These are phyloP conservation scores for Shiraia bambusicola DNA, from an alignment of 2,329 filamentous ascomycete species.

Conservation along the genomic window DNA sequence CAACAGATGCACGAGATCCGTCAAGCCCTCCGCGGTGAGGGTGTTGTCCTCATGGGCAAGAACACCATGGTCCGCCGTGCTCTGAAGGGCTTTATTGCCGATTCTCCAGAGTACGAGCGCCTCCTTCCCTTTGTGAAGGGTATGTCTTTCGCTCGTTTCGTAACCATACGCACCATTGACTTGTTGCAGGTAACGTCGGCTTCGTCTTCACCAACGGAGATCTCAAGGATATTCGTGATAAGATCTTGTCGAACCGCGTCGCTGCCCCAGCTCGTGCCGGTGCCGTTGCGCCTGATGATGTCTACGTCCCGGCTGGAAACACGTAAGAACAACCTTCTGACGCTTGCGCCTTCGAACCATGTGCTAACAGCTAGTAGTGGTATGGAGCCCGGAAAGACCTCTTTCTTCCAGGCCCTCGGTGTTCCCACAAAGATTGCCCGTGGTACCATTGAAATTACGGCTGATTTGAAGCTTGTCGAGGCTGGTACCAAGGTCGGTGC, in stretches of 20 bases:
- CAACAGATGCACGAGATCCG: slow-evolving; percentile 99
- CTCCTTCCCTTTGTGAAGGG: slow-evolving; percentile 92
- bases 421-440: slow-evolving; percentile 99
- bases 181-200: slow-evolving; percentile 75
- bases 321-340: slow-evolving; percentile 52
- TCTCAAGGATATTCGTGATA: slow-evolving; percentile 87
- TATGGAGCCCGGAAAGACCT: slow-evolving; percentile 99
- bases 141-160: slow-evolving; percentile 30
- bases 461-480: slow-evolving; percentile 97
- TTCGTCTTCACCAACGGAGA: slow-evolving; percentile 99
- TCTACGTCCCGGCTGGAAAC: slow-evolving; percentile 96
- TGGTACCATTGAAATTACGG: slow-evolving; percentile 99
- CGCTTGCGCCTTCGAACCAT: neutral
- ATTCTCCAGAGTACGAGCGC: slow-evolving; percentile 96
- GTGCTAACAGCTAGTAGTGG: slow-evolving; percentile 51
- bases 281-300: slow-evolving; percentile 89
- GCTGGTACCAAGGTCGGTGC: slow-evolving; percentile 91
- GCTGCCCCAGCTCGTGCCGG: slow-evolving; percentile 97
- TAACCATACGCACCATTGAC: slow-evolving; percentile 18
- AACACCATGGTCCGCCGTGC: slow-evolving; percentile 99
- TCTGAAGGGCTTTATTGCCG: slow-evolving; percentile 87
- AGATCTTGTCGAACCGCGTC: slow-evolving; percentile 96
- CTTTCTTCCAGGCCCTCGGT: slow-evolving; percentile 99
- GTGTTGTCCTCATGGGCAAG: slow-evolving; percentile 96
- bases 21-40: slow-evolving; percentile 82